phyloP scores from a whole-genome alignment of 2,329 filamentous ascomycete species.

The Scytalidium sp. region DNA sequence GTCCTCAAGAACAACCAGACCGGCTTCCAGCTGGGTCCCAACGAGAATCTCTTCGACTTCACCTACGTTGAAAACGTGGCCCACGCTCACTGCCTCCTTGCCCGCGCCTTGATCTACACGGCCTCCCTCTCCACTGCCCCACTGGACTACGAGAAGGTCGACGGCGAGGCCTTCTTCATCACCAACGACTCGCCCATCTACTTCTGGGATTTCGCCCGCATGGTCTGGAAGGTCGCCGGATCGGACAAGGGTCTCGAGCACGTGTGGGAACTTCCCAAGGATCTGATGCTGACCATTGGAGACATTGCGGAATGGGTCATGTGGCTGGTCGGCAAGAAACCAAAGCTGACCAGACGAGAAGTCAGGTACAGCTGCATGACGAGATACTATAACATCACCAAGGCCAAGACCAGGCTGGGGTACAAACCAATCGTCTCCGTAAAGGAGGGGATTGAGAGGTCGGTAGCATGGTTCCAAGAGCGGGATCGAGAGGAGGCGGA shows the following conservation, averaged over 20 bases:
- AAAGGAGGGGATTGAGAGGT: constrained; percentile 54
- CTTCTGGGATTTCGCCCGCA: constrained; percentile 85
- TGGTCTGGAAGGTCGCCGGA: constrained; percentile 68
- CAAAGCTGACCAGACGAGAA: constrained; percentile 43
- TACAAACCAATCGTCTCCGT: constrained; percentile 67
- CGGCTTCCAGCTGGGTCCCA: constrained; percentile 73
- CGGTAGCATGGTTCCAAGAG: constrained; percentile 22
- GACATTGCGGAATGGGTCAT: constrained; percentile 51
- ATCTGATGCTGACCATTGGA: constrained; percentile 50
- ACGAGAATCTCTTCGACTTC: constrained; percentile 63
- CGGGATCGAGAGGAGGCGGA: constrained; percentile 17
- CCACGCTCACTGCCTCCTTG: constrained; percentile 76
- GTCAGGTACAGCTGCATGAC: constrained; percentile 70
- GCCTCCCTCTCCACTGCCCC: constrained; percentile 43
- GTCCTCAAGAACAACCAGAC: constrained; percentile 68
- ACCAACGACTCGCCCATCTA: constrained; percentile 87
- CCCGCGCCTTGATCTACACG: constrained; percentile 46
- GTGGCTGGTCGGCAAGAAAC: constrained; percentile 45
- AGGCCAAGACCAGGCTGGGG: constrained; percentile 68
- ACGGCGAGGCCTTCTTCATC: constrained; percentile 86
- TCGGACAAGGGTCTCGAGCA: constrained; percentile 47
- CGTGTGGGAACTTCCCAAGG: constrained; percentile 53
- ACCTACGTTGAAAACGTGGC: constrained; percentile 64
- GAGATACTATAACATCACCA: constrained; percentile 73
- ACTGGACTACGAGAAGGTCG: constrained; percentile 70